phyloP scores from a whole-genome alignment of 78 protist genomes.

The Creolimax fragrantissima region DNA sequence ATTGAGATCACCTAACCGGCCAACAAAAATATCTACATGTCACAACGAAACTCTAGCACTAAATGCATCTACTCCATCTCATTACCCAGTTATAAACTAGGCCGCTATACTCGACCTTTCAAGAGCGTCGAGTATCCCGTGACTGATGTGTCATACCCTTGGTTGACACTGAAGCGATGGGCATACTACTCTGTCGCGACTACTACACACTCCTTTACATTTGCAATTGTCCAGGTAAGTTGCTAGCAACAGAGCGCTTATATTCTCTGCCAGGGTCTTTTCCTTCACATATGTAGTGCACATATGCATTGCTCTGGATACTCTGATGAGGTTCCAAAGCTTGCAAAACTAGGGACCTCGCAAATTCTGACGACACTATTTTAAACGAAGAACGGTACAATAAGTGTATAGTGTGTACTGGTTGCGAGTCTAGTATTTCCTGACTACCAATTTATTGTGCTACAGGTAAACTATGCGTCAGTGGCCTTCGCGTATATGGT shows the following conservation, averaged over 20 bases:
- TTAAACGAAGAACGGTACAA: too few relatives aligned
- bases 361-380: too few relatives aligned
- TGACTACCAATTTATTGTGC: too few relatives aligned
- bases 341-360: too few relatives aligned
- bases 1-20: neutral
- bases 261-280: too few relatives aligned
- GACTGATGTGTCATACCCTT: neutral
- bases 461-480: conserved; percentile 8
- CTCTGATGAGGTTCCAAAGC: too few relatives aligned
- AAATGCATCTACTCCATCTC: neutral
- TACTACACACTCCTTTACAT: neutral
- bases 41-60: neutral
- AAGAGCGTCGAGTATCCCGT: neutral
- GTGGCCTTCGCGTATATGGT: conserved; percentile 12
- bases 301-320: too few relatives aligned
- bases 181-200: neutral
- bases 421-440: too few relatives aligned
- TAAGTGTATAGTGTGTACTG: too few relatives aligned
- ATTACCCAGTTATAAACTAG: neutral
- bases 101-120: neutral
- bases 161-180: neutral
- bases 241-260: too few relatives aligned
- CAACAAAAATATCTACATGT: neutral
- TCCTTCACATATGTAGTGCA: too few relatives aligned
- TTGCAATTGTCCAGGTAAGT: neutral